Percentiles rank a stretch among this genome's conserved stretches.
phyloP scores from a whole-genome alignment of 306 rosid genomes.

The Trifolium pratense region DNA sequence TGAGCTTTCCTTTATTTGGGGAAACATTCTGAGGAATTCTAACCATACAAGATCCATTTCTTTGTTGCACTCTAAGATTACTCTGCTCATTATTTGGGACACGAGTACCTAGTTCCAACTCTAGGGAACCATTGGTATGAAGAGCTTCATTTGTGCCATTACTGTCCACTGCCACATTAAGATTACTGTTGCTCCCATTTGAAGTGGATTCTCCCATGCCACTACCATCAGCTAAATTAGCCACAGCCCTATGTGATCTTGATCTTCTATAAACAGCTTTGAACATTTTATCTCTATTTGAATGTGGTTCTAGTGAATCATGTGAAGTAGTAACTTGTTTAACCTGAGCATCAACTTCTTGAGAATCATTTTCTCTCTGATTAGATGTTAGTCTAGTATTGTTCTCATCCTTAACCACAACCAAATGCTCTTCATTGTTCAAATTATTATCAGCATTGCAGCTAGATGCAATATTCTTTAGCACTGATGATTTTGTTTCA shows the following conservation, averaged over 20 bases:
- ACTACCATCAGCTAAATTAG: conserved; percentile 55
- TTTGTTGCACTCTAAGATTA: conserved; percentile 53
- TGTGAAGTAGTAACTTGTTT: conserved; percentile 49
- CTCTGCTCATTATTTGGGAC: conserved; percentile 49
- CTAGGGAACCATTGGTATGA: conserved; percentile 55
- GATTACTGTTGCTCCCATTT: conserved; percentile 55
- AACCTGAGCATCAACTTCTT: conserved; percentile 48
- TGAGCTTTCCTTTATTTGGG: conserved; percentile 50
- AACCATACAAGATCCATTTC: conserved; percentile 50
- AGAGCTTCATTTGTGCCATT: conserved; percentile 56
- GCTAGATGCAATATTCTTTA: conserved; percentile 53
- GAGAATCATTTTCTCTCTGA: conserved; percentile 53
- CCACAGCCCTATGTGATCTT: conserved; percentile 61
- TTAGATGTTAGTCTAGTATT: conserved; percentile 45
- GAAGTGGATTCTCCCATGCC: conserved; percentile 66
- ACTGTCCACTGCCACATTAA: conserved; percentile 49
- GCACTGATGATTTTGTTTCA: conserved; percentile 52
- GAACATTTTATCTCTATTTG: conserved; percentile 67
- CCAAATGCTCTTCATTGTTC: conserved; percentile 43
- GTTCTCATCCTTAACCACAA: conserved; percentile 49
- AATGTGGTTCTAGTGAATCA: conserved; percentile 52
- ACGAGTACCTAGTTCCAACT: conserved; percentile 51
- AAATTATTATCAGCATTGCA: conserved; percentile 45
- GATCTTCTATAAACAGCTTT: conserved; percentile 82
- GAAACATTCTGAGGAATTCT: conserved; percentile 55